Evolutionary conservation across 768 basidiomycete genomes (phyloP).

Genomic region (Imleria badia): DNA sequence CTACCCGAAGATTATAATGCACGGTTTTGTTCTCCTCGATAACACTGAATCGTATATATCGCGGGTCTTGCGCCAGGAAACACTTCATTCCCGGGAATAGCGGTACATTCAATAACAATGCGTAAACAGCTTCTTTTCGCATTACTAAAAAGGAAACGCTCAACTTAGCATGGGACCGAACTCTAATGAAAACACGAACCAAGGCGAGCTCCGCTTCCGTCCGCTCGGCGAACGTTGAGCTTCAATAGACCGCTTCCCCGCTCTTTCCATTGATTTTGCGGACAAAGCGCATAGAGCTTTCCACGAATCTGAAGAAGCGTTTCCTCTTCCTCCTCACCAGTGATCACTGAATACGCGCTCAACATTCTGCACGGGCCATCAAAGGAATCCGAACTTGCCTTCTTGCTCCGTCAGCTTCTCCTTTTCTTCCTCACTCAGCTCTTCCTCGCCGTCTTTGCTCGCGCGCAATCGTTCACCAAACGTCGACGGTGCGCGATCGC

Average conservation of each 20-base stretch:
- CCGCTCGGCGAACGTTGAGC: slow-evolving; percentile 62
- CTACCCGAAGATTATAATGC: slow-evolving; percentile 76
- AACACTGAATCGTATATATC: slow-evolving; percentile 75
- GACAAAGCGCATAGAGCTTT: slow-evolving; percentile 63
- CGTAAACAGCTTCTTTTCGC: slow-evolving; percentile 82
- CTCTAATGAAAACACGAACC: slow-evolving; percentile 36
- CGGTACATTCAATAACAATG: slow-evolving; percentile 70
- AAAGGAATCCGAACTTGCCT: slow-evolving; percentile 39
- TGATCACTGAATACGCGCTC: slow-evolving; percentile 47
- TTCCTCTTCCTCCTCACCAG: slow-evolving; percentile 82
- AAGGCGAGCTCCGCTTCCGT: slow-evolving; percentile 68
- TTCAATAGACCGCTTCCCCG: slow-evolving; percentile 70
- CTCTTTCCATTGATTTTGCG: slow-evolving; percentile 71
- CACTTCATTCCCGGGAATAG: slow-evolving; percentile 80
- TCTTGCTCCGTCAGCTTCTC: slow-evolving; percentile 63
- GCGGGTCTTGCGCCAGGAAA: slow-evolving; percentile 69
- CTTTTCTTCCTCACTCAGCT: slow-evolving; percentile 42
- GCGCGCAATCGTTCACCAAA: slow-evolving; percentile 72
- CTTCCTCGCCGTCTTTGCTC: slow-evolving; percentile 57
- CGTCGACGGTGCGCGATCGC: slow-evolving; percentile 34
- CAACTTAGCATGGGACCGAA: slow-evolving; percentile 7
- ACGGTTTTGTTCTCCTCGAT: slow-evolving; percentile 59
- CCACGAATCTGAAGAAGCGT: slow-evolving; percentile 75
- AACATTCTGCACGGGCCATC: neutral
- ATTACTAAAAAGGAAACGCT: slow-evolving; percentile 51